Evolutionary conservation across 331 rosid species (phyloP).

Genomic region (Pyrus hybrid): DNA sequence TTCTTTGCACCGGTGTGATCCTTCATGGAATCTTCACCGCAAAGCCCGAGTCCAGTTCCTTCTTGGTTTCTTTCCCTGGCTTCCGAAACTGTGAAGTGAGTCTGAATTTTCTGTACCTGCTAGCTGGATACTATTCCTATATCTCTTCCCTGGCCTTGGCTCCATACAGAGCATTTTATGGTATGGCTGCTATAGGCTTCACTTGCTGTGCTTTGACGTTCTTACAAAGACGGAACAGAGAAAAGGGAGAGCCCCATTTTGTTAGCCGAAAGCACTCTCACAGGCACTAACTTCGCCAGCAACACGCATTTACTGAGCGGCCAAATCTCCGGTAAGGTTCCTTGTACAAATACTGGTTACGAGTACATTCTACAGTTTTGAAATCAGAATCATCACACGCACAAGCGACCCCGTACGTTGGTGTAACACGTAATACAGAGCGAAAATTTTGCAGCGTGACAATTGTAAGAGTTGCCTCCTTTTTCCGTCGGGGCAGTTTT

Average conservation of each 20-base stretch:
- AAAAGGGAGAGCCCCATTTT: conserved; percentile 42
- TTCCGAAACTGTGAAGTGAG: conserved; percentile 36
- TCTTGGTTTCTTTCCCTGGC: conserved; percentile 36
- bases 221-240: conserved; percentile 38
- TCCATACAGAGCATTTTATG: conserved; percentile 59
- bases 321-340: neutral
- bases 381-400: conserved; percentile 12
- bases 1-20: conserved; percentile 65
- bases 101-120: conserved; percentile 47
- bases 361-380: conserved; percentile 6
- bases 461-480: conserved; percentile 1
- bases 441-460: conserved; percentile 1
- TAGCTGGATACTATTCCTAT: conserved; percentile 71
- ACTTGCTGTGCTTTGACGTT: conserved; percentile 45
- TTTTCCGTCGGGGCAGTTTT: conserved; percentile 1
- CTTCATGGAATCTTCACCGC: conserved; percentile 70
- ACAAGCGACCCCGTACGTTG: neutral
- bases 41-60: conserved; percentile 58
- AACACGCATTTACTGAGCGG: neutral
- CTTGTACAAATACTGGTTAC: conserved; percentile 1
- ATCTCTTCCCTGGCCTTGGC: conserved; percentile 69
- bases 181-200: conserved; percentile 60
- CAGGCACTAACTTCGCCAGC: conserved; percentile 40
- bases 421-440: conserved; percentile 6
- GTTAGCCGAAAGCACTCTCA: conserved; percentile 71